Evolutionary conservation across 1,284 basidiomycete species (phyloP), one percentile per base, ranked within the genome.

Genomic region (Ceratobasidium sp.): DNA sequence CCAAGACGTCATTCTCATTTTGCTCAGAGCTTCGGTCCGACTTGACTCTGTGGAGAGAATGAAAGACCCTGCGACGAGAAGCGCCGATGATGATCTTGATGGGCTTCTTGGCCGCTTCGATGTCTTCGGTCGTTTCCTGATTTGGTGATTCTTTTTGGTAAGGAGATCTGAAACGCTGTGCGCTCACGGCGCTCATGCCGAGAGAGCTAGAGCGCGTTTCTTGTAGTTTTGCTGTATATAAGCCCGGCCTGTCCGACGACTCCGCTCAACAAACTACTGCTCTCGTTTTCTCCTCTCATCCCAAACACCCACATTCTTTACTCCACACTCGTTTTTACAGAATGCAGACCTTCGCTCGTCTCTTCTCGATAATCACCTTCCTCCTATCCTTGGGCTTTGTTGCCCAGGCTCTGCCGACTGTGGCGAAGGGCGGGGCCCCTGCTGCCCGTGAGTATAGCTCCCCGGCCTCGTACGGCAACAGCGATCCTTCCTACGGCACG

Each of bases 291-390:
- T 51, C 49, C 49, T 18, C 15, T 56, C 40, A 4, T 6, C 33
- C 28, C 15, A 26, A 69, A 39, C 49, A 69, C 51, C 33, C 44
- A 68, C 67, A 55, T 51, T 39, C 49, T 23, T 55, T 55, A 5
- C 33, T 40, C 23, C 46, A 53, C 67, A 55, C 51, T 69, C 67
- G 1, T 69, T 69, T 55, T 18, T 23, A n/a, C 12, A 69, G 2
- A 39, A 69, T 69, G 67, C 67, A 69, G 67, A 69, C 67, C 12
- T 69, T 69, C 26, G 40, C 49, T 39, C 67, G 67, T 20, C 67
- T 69, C 23, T 55, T 69, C 67, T 69, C 67, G 10, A 55, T 69
- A 3, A n/a, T 69, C 67, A 69, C 67, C 23, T 40, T 69, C 49
- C 28, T 69, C 20, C 67, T 69, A 2, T 69, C 67, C 2, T n/a